Evolutionary conservation across 805 yeast species (phyloP).

Genomic region (Wickerhamiella lipophila): DNA sequence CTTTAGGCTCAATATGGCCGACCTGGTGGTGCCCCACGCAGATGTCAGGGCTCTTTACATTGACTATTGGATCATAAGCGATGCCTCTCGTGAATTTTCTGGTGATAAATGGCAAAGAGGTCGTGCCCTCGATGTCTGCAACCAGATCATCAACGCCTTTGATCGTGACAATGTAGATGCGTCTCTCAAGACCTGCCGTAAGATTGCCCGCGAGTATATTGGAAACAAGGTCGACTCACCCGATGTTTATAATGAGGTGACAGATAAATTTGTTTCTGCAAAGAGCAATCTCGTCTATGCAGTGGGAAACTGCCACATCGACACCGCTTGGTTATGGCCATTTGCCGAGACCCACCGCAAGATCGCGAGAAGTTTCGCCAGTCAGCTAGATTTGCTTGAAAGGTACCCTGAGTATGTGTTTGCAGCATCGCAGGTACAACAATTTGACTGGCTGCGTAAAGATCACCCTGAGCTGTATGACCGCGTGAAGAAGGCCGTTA

Average conservation of each 20-base stretch:
- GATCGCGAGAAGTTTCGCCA: constrained; percentile 88
- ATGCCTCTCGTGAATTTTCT: constrained; percentile 78
- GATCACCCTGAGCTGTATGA: constrained; percentile 75
- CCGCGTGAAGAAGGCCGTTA: constrained; percentile 47
- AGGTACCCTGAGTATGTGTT: constrained; percentile 85
- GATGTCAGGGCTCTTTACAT: constrained; percentile 64
- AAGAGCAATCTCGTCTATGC: constrained; percentile 45
- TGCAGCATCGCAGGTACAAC: constrained; percentile 94
- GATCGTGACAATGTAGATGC: constrained; percentile 49
- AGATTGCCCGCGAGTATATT: constrained; percentile 47
- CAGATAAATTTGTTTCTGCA: constrained; percentile 24
- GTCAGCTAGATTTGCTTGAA: constrained; percentile 75
- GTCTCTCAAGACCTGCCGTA: constrained; percentile 50
- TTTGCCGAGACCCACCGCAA: constrained; percentile 91
- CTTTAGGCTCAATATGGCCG: constrained; percentile 58
- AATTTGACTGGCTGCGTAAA: constrained; percentile 77
- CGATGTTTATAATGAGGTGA: constrained; percentile 36
- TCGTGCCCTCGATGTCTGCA: constrained; percentile 68
- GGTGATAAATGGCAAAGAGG: constrained; percentile 70
- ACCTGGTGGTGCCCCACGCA: constrained; percentile 65
- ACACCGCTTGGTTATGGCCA: constrained; percentile 99
- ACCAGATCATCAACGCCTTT: constrained; percentile 69
- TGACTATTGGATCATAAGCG: constrained; percentile 82
- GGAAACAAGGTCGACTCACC: constrained; percentile 55
- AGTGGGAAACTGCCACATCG: constrained; percentile 92